Percentiles rank a stretch among this genome's conserved stretches.
Evolutionary conservation across 495 filamentous ascomycete genomes (phyloP).

Genomic region (Aspergillus bertholletiae): DNA sequence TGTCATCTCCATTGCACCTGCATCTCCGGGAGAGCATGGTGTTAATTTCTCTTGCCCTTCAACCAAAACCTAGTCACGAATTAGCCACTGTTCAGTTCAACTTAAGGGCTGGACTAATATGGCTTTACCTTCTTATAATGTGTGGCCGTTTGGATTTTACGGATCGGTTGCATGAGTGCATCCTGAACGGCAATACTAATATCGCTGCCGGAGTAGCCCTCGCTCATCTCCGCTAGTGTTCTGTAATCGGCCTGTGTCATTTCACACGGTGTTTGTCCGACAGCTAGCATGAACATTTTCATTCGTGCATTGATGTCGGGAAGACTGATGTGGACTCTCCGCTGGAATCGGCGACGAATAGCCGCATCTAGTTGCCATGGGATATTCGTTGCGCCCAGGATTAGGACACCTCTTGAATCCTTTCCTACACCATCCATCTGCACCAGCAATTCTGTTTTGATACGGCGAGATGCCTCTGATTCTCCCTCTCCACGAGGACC

Average conservation of each 20-base stretch:
- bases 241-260: slow-evolving; percentile 74
- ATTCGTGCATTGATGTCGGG: slow-evolving; percentile 85
- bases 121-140: slow-evolving; percentile 87
- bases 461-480: slow-evolving; percentile 91
- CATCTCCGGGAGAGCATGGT: slow-evolving; percentile 90
- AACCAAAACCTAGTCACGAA: slow-evolving; percentile 55
- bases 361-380: slow-evolving; percentile 99
- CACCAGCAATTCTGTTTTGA: slow-evolving; percentile 97
- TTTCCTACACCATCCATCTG: slow-evolving; percentile 99
- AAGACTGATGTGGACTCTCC: slow-evolving; percentile 89
- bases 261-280: slow-evolving; percentile 87
- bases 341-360: slow-evolving; percentile 93
- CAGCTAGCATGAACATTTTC: slow-evolving; percentile 94
- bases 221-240: slow-evolving; percentile 73
- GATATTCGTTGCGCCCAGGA: slow-evolving; percentile 96
- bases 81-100: background rate
- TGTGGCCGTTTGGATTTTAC: slow-evolving; percentile 96
- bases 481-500: slow-evolving; percentile 96
- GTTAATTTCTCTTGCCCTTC: slow-evolving; percentile 77
- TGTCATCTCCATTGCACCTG: slow-evolving; percentile 81
- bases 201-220: slow-evolving; percentile 94
- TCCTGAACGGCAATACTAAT: slow-evolving; percentile 96
- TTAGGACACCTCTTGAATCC: slow-evolving; percentile 88
- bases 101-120: background rate
- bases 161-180: slow-evolving; percentile 94